A percentile compares a stretch with the other conserved stretches of the same genome.
These are phyloP conservation scores for Stephania yunnanensis DNA, from an alignment of 164 flowering plant species.

Conservation along the genomic window DNA sequence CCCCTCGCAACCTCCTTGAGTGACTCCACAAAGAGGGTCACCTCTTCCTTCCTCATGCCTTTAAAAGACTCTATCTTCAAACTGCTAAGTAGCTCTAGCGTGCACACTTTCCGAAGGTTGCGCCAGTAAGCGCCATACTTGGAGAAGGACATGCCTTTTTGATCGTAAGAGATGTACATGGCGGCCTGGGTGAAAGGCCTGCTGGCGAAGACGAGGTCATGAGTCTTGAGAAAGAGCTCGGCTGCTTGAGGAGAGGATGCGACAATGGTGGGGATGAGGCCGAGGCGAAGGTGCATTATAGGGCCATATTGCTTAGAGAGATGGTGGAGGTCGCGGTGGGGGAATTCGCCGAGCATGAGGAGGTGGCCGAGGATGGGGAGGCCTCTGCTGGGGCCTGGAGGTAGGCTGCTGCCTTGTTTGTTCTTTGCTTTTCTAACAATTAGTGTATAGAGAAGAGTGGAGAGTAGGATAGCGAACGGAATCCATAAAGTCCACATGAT, in stretches of 20 bases:
- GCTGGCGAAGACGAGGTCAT: slow-evolving; percentile 18
- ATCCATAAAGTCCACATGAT: no score
- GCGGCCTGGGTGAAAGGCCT: slow-evolving; percentile 22
- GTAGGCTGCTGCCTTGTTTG: background rate
- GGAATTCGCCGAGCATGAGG: slow-evolving; percentile 15
- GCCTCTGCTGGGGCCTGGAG: slow-evolving; percentile 14
- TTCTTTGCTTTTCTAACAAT: no score
- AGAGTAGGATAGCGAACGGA: no score
- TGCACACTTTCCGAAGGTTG: slow-evolving; percentile 30
- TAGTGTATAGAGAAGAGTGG: no score
- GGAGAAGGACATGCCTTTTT: slow-evolving; percentile 18
- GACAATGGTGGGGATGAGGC: slow-evolving; percentile 15
- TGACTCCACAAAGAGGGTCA: slow-evolving; percentile 17
- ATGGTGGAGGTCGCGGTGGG: slow-evolving; percentile 18
- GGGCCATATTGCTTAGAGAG: slow-evolving; percentile 17
- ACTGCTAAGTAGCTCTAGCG: slow-evolving; percentile 28
- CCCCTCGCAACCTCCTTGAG: slow-evolving; percentile 18
- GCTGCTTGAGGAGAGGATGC: slow-evolving; percentile 21
- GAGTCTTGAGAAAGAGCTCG: slow-evolving; percentile 20
- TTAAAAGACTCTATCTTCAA: slow-evolving; percentile 22
- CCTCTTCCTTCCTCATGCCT: slow-evolving; percentile 31
- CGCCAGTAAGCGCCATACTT: slow-evolving; percentile 37
- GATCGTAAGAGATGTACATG: slow-evolving; percentile 22
- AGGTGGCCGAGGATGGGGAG: slow-evolving; percentile 23
- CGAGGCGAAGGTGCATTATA: slow-evolving; percentile 21